These are phyloP conservation scores for Coleophoma eucalyptorum DNA, from an alignment of 2,329 filamentous ascomycete species.

Conservation along the genomic window DNA sequence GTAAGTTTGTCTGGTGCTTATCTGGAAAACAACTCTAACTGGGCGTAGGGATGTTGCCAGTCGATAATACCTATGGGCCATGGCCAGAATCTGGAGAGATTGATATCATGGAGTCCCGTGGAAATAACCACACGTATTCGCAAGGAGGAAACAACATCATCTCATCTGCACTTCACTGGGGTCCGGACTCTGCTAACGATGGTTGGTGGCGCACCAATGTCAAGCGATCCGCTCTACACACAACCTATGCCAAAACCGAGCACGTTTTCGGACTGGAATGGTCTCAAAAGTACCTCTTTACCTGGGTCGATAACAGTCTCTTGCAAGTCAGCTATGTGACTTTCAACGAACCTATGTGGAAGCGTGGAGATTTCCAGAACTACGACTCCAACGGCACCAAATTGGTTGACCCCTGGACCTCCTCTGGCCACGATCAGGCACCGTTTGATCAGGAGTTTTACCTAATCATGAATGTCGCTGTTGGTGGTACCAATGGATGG, in stretches of 20 bases:
- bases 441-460: conserved; percentile 77
- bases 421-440: conserved; percentile 56
- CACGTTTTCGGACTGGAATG: conserved; percentile 83
- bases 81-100: conserved; percentile 84
- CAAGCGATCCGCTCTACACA: conserved; percentile 71
- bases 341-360: conserved; percentile 65
- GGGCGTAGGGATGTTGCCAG: conserved; percentile 63
- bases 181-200: conserved; percentile 67
- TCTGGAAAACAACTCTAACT: too few relatives aligned
- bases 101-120: conserved; percentile 76
- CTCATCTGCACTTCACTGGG: conserved; percentile 79
- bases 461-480: conserved; percentile 71
- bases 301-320: conserved; percentile 76
- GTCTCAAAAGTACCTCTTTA: conserved; percentile 86
- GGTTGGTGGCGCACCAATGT: conserved; percentile 82
- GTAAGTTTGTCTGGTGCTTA: conserved; percentile 23
- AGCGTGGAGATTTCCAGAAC: conserved; percentile 64
- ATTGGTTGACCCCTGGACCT: conserved; percentile 59
- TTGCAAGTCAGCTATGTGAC: conserved; percentile 78
- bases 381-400: conserved; percentile 62
- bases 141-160: conserved; percentile 80
- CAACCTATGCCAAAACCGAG: conserved; percentile 64
- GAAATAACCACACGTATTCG: conserved; percentile 74
- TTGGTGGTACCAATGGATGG: conserved; percentile 80
- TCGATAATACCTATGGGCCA: conserved; percentile 64